Evolutionary conservation across 139 green algal species (phyloP).

Genomic region (Bryopsis sp.): DNA sequence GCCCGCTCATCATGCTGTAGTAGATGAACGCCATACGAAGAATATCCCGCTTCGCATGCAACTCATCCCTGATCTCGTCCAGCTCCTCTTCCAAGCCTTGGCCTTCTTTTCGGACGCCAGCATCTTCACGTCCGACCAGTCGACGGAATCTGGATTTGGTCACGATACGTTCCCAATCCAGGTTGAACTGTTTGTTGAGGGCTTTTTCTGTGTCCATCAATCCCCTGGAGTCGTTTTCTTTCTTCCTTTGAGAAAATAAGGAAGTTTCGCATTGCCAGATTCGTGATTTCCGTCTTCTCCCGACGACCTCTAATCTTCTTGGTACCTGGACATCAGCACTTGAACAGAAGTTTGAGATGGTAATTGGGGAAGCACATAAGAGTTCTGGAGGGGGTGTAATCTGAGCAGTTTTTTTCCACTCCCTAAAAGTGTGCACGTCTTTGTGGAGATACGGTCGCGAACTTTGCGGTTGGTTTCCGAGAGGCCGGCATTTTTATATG

Average conservation of each 20-base stretch:
- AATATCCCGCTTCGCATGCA: constrained; percentile 21
- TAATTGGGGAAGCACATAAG: no score
- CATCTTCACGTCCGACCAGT: constrained; percentile 14
- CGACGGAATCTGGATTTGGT: constrained; percentile 13
- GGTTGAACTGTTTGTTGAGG: constrained; percentile 5
- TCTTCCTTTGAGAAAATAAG: constrained; percentile 3
- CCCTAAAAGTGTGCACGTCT: no score
- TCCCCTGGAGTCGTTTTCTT: constrained; percentile 15
- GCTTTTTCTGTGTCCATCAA: constrained; percentile 7
- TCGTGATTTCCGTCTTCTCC: neutral
- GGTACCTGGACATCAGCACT: no score
- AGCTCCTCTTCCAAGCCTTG: constrained; percentile 26
- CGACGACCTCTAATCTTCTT: no score
- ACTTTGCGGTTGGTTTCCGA: no score
- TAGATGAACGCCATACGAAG: constrained; percentile 31
- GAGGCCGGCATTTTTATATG: no score
- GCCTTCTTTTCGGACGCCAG: constrained; percentile 15
- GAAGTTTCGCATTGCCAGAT: neutral
- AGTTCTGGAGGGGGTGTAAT: no score
- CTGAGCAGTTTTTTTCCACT: no score
- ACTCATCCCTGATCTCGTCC: constrained; percentile 28
- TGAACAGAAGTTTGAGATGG: no score
- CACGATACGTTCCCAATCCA: constrained; percentile 9
- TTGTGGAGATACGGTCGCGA: no score
- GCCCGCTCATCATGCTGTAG: constrained; percentile 21